Conservation (phyloP, 176 grass and related monocot species). For the Canna indica region DNA sequence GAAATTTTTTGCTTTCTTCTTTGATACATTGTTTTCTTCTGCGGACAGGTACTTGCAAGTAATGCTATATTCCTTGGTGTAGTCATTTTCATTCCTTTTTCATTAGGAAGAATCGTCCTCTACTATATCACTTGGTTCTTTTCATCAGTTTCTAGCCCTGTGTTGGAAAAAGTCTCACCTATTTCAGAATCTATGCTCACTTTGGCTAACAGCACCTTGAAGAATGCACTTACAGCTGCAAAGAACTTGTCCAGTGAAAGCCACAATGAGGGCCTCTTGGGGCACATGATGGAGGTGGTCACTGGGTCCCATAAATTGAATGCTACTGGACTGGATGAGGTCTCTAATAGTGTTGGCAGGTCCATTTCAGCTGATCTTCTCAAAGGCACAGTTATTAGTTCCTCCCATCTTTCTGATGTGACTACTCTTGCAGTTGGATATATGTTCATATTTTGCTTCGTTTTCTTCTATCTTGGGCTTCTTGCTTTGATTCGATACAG, state of each 20-base stretch:
- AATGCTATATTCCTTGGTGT: constrained; percentile 98
- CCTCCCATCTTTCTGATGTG: constrained; percentile 83
- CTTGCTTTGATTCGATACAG: constrained; percentile 84
- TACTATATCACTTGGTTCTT: constrained; percentile 95
- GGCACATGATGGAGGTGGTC: constrained; percentile 65
- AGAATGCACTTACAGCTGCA: constrained; percentile 59
- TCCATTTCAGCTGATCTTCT: constrained; percentile 26
- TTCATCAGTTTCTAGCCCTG: constrained; percentile 74
- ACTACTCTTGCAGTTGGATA: constrained; percentile 92
- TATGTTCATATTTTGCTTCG: constrained; percentile 64
- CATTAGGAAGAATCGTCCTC: constrained; percentile 87
- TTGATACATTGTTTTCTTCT: constrained; percentile 4
- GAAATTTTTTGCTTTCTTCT: neutral
- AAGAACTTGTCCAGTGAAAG: constrained; percentile 77
- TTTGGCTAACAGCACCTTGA: constrained; percentile 78
- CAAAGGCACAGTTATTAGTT: constrained; percentile 44
- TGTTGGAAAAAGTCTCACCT: constrained; percentile 69
- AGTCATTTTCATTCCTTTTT: constrained; percentile 92
- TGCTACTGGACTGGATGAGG: constrained; percentile 43
- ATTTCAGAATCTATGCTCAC: constrained; percentile 73
- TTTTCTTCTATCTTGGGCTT: constrained; percentile 76
- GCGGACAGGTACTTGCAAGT: constrained; percentile 81
- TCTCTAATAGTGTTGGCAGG: constrained; percentile 36
- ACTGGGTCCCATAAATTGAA: constrained; percentile 77
- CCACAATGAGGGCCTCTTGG: constrained; percentile 55